These are phyloP conservation scores for Erodium texanum DNA, from an alignment of 441 rosid species.

Conservation along the genomic window DNA sequence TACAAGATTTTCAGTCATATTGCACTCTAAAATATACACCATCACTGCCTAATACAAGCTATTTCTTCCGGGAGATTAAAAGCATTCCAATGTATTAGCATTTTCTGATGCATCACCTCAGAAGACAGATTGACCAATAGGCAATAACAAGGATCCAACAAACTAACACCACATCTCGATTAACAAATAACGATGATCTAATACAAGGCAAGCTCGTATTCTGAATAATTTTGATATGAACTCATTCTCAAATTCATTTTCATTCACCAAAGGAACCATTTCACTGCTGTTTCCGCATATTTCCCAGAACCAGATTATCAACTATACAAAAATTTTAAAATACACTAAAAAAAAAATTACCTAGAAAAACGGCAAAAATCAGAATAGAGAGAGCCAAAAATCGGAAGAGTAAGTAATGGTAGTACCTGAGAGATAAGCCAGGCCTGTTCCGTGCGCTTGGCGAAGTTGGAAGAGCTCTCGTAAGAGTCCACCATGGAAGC, in stretches of 20 bases:
- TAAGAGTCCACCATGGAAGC: constrained; percentile 66
- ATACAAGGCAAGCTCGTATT: background rate
- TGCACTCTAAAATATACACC: background rate
- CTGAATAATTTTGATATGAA: background rate
- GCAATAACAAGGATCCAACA: too few relatives aligned
- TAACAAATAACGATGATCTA: too few relatives aligned
- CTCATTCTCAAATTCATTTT: background rate
- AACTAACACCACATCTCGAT: too few relatives aligned
- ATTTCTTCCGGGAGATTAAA: background rate
- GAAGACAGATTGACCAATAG: background rate
- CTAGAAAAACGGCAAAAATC: too few relatives aligned
- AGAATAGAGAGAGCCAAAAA: background rate
- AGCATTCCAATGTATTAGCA: background rate
- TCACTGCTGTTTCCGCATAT: background rate
- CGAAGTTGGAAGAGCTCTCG: constrained; percentile 63
- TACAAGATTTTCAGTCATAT: background rate
- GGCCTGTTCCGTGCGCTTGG: constrained; percentile 70
- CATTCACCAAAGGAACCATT: background rate
- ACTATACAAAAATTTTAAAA: background rate
- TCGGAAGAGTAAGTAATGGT: background rate
- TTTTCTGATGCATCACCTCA: background rate
- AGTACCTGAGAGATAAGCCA: constrained; percentile 80
- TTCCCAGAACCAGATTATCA: background rate
- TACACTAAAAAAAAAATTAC: background rate
- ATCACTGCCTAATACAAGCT: background rate